phyloP scores from a whole-genome alignment of 139 green algal genomes.

The Asterochloris erici region DNA sequence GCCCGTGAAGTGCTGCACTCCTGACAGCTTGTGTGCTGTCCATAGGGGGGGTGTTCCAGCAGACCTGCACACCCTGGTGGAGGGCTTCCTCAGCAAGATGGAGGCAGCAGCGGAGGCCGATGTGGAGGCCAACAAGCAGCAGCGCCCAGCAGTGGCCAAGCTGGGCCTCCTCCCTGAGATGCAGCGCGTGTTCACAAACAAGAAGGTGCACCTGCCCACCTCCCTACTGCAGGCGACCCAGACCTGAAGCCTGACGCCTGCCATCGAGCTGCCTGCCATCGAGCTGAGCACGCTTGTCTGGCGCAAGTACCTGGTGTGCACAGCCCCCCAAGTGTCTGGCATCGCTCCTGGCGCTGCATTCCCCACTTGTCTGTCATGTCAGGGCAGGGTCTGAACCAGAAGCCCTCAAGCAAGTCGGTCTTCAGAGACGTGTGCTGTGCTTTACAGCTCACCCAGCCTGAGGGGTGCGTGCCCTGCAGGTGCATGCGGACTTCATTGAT shows the following conservation, averaged over 20 bases:
- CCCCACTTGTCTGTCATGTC: too few relatives aligned
- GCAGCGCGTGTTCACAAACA: constrained; percentile 45
- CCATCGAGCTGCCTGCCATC: too few relatives aligned
- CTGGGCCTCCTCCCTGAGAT: constrained; percentile 54
- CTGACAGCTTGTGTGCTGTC: not conserved
- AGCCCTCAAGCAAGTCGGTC: too few relatives aligned
- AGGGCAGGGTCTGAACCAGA: too few relatives aligned
- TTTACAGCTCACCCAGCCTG: not conserved
- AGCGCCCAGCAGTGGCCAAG: constrained; percentile 55
- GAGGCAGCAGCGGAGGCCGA: constrained; percentile 57
- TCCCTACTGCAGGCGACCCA: not conserved
- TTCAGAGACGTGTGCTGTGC: too few relatives aligned
- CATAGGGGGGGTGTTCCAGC: not conserved
- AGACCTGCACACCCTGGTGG: constrained; percentile 32
- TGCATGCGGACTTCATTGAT: constrained; percentile 61
- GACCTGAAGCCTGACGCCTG: too few relatives aligned
- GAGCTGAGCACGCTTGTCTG: not conserved
- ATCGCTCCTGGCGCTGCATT: too few relatives aligned
- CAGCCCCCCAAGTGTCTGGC: too few relatives aligned
- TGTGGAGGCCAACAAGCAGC: constrained; percentile 35
- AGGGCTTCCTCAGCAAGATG: constrained; percentile 45
- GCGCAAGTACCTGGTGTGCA: too few relatives aligned
- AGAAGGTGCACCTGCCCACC: not conserved
- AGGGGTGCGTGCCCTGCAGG: not conserved
- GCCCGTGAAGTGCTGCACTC: not conserved